Evolutionary conservation across 1,139 yeast genomes (phyloP), one percentile per base, ranked within the genome.

Genomic region (Saccharomyces hybrid): DNA sequence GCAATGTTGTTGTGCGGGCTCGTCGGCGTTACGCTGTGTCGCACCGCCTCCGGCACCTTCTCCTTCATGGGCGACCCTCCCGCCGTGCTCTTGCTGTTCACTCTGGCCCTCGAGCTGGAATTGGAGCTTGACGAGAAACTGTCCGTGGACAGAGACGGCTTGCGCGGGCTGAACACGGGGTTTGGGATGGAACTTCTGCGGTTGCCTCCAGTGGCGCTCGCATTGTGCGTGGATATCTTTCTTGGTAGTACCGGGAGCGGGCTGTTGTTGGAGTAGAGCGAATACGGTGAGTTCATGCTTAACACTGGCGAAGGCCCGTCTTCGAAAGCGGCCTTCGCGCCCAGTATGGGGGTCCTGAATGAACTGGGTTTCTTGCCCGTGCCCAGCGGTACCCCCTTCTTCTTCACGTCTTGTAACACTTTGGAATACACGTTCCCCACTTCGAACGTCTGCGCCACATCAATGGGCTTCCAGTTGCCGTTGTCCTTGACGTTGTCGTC

Each of bases 381-480:
- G 2, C 44, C 44, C n/a, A 9, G 13, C 13, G 44, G 44, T 16
- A 7, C 8, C 44, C 44, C 44, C 27, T 20, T 23, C 54, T 56
- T 49, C 50, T 54, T 38, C 50, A 23, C 49, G 4, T 56, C 57
- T 25, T 59, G 59, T 31, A 59, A 31, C 30, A 57, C 49, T 50
- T 61, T 60, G 7, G 64, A 59, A 52, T 72, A 77, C 20, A 64
- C 59, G 47, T 67, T 66, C 41, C 71, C 76, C 16, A 82, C 70
- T 30, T 78, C 79, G 60, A 78, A 81, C 27, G 80, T 75, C n/a
- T 75, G 70, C 0, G 84, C 80, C 48, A 80, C 77, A 57, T 83
- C 88, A 14, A 78, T 71, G 0, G 97, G 93, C 11, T 76, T 73
- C 85, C 95, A 86, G 2, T 90, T 90, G 38, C 78, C 77, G 6